A percentile compares a stretch with the other conserved stretches of the same genome.
phyloP scores from a whole-genome alignment of 768 basidiomycete genomes.

The Hericium erinaceus region DNA sequence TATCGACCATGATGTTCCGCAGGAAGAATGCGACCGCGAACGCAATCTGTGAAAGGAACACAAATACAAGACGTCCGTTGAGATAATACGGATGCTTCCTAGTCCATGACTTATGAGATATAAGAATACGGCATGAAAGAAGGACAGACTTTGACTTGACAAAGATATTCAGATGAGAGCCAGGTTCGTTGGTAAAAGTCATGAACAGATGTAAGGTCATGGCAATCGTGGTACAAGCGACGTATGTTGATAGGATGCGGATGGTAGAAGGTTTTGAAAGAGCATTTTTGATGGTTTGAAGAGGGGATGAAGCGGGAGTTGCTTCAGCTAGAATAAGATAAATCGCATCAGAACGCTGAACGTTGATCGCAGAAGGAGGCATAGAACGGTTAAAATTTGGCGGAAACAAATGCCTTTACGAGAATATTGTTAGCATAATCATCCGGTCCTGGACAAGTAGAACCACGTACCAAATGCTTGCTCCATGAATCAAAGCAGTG shows the following conservation, averaged over 20 bases:
- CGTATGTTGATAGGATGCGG: conserved; percentile 37
- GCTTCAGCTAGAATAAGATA: conserved; percentile 30
- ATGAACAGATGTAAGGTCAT: conserved; percentile 35
- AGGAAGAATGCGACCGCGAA: conserved; percentile 39
- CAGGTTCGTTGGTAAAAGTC: conserved; percentile 24
- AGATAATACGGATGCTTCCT: conserved; percentile 72
- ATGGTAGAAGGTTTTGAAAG: conserved; percentile 37
- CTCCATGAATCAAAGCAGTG: no score
- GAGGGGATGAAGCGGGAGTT: conserved; percentile 43
- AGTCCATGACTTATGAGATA: not conserved
- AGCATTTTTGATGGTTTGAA: conserved; percentile 35
- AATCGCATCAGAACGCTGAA: not conserved
- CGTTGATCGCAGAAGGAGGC: not conserved
- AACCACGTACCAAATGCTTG: no score
- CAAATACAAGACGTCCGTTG: conserved; percentile 58
- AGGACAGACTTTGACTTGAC: conserved; percentile 53
- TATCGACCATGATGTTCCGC: conserved; percentile 55
- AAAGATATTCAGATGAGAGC: conserved; percentile 44
- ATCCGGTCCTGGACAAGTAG: no score
- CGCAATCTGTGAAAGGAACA: conserved; percentile 43
- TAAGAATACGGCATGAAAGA: not conserved
- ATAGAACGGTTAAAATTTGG: not conserved
- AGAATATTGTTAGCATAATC: no score
- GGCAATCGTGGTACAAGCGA: conserved; percentile 35
- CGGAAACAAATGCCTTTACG: not conserved